Percentiles rank a stretch among this genome's conserved stretches.
Evolutionary conservation across 257 asterid species (phyloP).

Genomic region (Capsicum chinense): DNA sequence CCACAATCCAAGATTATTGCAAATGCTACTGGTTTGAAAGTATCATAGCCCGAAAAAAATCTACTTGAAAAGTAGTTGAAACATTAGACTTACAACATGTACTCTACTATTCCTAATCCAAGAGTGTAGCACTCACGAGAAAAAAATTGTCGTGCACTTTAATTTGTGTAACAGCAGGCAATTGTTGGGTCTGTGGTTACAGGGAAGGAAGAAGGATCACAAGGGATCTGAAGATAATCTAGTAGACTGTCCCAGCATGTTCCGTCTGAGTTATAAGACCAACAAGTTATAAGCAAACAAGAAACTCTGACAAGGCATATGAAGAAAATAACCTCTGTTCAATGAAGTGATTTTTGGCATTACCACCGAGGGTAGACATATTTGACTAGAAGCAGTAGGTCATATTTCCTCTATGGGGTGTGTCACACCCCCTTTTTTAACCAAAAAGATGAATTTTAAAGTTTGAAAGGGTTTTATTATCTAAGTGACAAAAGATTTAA

Average conservation of each 20-base stretch:
- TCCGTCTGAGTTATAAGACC: background rate
- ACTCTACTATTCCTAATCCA: background rate
- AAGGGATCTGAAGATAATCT: background rate
- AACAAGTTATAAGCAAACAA: no score
- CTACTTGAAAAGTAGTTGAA: background rate
- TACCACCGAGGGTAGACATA: background rate
- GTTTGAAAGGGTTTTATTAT: no score
- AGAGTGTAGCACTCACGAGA: background rate
- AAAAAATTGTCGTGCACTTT: background rate
- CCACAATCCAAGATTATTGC: background rate
- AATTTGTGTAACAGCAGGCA: background rate
- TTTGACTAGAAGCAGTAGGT: background rate
- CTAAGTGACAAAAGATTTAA: no score
- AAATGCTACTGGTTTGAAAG: background rate
- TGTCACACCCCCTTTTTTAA: no score
- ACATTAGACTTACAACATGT: background rate
- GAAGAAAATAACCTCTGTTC: no score
- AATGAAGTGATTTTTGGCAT: no score
- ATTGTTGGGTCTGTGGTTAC: background rate
- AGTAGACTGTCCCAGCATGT: background rate
- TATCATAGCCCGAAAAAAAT: background rate
- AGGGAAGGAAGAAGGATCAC: background rate
- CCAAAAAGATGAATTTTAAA: no score
- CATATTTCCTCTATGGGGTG: no score
- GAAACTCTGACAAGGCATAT: no score